Percentiles rank a stretch among this genome's conserved stretches.
Conservation (phyloP, 2,329 filamentous ascomycete genomes). For the Sarocladiaceae sp. region DNA sequence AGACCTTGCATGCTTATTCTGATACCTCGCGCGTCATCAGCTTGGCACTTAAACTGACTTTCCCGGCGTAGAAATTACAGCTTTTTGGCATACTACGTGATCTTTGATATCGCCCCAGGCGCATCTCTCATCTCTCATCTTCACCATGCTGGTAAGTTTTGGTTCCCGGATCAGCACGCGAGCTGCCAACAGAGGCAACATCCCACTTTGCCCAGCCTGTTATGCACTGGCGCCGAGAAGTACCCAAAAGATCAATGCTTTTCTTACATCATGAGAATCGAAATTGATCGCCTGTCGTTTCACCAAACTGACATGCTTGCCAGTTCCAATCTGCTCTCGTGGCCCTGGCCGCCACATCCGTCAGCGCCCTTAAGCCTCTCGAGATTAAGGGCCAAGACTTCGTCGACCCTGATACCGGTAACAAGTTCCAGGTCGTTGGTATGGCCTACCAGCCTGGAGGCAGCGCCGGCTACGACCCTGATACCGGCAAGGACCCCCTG, state of each 20-base stretch:
- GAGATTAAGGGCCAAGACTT: slow-evolving; percentile 52
- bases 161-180: not conserved
- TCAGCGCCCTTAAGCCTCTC: slow-evolving; percentile 51
- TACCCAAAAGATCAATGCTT: not conserved
- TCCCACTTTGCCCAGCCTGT: not conserved
- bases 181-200: not conserved
- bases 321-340: slow-evolving; percentile 39
- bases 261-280: not conserved
- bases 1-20: not conserved
- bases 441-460: slow-evolving; percentile 66
- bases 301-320: slow-evolving; percentile 12
- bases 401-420: slow-evolving; percentile 50
- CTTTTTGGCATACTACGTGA: slow-evolving; percentile 3
- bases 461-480: slow-evolving; percentile 53
- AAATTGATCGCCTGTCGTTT: not conserved
- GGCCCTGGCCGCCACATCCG: slow-evolving; percentile 44
- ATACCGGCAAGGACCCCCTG: slow-evolving; percentile 49
- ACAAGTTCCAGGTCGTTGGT: slow-evolving; percentile 60
- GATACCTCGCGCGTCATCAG: not conserved
- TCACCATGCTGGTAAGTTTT: slow-evolving; percentile 1
- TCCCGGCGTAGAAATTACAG: not conserved
- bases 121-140: not conserved
- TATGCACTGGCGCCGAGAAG: no score
- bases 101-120: no score
- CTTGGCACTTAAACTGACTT: not conserved